Base-by-base conservation (phyloP, 805 yeast genomes). In the Torulaspora indica region DNA sequence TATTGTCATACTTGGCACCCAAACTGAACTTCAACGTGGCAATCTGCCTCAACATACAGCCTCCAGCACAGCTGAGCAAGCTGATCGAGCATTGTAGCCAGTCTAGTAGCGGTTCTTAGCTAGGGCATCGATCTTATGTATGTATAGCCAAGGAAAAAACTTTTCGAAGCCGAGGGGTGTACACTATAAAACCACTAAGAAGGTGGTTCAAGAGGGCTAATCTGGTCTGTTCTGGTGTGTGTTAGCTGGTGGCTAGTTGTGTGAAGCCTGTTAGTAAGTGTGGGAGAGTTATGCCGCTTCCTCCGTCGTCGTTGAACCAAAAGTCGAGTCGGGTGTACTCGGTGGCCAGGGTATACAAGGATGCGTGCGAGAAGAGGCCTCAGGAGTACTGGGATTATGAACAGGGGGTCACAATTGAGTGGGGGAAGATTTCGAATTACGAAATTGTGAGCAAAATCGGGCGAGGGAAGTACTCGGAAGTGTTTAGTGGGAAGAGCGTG, bases 401-500 rank as follows among this genome's bases (percentile, higher is more conserved):
- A 43, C 69, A 68, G 46, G 64, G 66, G 37, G 77, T 82, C 40
- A 75, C 77, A 31, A 81, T 90, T 49, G 78, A 78, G 53, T 89
- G 96, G 96, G 89, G 93, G 29, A 72, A 78, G 34, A 95, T 85
- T 53, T 77, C 80, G n/a, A 81, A 83, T 60, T 89, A 89, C 64
- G 97, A 90, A 68, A 81, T 89, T 37, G 74, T 84, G 31, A 78
- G 79, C 49, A 89, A 88, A 63, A 76, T 90, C 40, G 97, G 97
- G 8, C 76, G 96, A 46, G 97, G 97, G 39, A 88, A 88, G 67
- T 90, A 90, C 63, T 85, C 95, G 12, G 97, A 90, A 68, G 97
- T 90, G 38, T 90, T 90, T 58, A 79, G 87, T 53, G 97, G 96
- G 5, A 74, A 85, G 31, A 80, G 85, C 54, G 70, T 82, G 14